These are phyloP conservation scores for Wickerhamomyces pijperi DNA, from an alignment of 805 yeast species.

Conservation along the genomic window DNA sequence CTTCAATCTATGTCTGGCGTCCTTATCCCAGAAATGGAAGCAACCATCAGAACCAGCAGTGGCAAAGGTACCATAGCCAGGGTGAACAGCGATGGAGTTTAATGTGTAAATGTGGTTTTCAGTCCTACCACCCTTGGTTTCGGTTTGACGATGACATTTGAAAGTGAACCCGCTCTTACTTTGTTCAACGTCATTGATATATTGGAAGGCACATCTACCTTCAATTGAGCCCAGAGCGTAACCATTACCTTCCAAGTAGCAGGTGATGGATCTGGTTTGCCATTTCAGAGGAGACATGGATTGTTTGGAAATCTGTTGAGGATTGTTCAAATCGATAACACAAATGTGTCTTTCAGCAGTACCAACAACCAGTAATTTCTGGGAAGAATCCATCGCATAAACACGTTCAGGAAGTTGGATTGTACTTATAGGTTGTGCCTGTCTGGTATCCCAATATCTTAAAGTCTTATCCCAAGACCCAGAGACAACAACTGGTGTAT, in stretches of 20 bases:
- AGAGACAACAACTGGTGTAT: slow-evolving; percentile 67
- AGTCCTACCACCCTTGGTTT: slow-evolving; percentile 35
- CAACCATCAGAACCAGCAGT: slow-evolving; percentile 95
- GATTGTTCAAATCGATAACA: slow-evolving; percentile 70
- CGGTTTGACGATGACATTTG: slow-evolving; percentile 81
- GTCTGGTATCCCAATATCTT: slow-evolving; percentile 90
- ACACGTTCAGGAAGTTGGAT: slow-evolving; percentile 82
- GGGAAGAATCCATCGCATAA: slow-evolving; percentile 76
- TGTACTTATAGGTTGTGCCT: slow-evolving; percentile 71
- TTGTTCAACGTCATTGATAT: slow-evolving; percentile 75
- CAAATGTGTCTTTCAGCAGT: slow-evolving; percentile 83
- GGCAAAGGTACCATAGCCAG: slow-evolving; percentile 78
- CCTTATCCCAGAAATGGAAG: slow-evolving; percentile 93
- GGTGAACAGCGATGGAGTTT: slow-evolving; percentile 78
- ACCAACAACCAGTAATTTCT: slow-evolving; percentile 79
- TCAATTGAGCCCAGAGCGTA: slow-evolving; percentile 89
- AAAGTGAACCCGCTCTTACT: slow-evolving; percentile 71
- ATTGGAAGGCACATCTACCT: slow-evolving; percentile 92
- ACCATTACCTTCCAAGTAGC: slow-evolving; percentile 89
- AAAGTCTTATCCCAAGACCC: slow-evolving; percentile 97
- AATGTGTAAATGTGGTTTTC: slow-evolving; percentile 70
- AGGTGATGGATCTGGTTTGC: slow-evolving; percentile 76
- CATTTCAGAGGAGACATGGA: slow-evolving; percentile 70
- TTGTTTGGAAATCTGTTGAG: slow-evolving; percentile 70
- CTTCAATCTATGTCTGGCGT: slow-evolving; percentile 76